Base-by-base conservation (phyloP, 208 protist species). In the Herpetomonas samuelpessoai region DNA sequence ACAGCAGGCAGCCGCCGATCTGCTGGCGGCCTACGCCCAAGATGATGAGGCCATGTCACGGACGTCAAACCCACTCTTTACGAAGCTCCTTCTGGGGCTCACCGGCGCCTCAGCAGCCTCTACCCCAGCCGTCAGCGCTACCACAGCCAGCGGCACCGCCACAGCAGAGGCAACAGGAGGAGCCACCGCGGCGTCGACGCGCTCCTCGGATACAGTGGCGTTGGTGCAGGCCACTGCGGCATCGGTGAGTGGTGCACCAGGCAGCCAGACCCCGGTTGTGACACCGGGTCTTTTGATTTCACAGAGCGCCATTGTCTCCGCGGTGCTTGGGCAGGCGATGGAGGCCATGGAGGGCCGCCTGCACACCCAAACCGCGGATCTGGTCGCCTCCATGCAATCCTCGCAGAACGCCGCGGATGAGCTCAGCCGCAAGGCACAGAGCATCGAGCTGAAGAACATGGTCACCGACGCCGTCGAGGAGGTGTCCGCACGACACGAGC, bases 381-480 rank as follows among this genome's bases (percentile, higher is more conserved):
- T 41, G 35, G 35, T 41, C 9, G 14, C 35, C 9, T 6, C 35
- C 9, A 6, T 41, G 35, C 35, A 41, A 41, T 6, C 35, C 35
- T 18, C 35, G 35, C 35, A 41, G 14, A 58, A 61, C 28, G 57
- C 57, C 52, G 61, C 56, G 58, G 67, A 70, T 6, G 51, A 62
- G 31, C 41, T 66, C 19, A 57, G 63, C n/a, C 49, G 69, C 16
- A 61, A 48, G 9, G 61, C 69, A 10, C 65, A 74, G 38, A 75
- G 57, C 6, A 61, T 69, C 1, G 74, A 81, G 38, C 62, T 89
- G 16, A 81, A 79, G 21, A 66, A 72, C 6, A 64, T 86, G 71
- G 69, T 89, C 38, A 67, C 68, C 26, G 76, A 75, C 45, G 76
- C 79, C 19, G 48, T 90, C 19, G 76, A 86, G 45, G 79, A 90